Conservation (phyloP, 2,329 filamentous ascomycete species). For the Allantophomopsis cytisporea region DNA sequence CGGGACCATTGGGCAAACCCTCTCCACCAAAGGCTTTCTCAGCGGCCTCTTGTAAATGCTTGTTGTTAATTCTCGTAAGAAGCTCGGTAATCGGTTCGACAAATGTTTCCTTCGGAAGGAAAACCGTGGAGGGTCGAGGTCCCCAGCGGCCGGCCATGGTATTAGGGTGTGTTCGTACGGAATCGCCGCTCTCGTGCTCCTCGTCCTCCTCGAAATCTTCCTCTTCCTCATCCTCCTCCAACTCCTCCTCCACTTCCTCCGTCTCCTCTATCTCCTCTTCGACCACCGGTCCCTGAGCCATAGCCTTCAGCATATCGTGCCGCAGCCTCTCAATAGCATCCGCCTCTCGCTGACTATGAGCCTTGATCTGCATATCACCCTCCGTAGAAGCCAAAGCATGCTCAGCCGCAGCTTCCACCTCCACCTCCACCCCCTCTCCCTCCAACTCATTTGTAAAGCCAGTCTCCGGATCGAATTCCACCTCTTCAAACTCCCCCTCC, state of each 20-base stretch:
- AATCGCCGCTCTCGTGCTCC: constrained; percentile 17
- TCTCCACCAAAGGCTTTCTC: constrained; percentile 64
- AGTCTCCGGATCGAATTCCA: constrained; percentile 24
- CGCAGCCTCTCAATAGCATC: constrained; percentile 16
- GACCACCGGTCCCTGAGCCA: constrained; percentile 11
- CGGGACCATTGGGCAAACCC: constrained; percentile 63
- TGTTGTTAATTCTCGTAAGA: constrained; percentile 52
- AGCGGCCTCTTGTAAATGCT: constrained; percentile 62
- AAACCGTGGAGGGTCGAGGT: constrained; percentile 59
- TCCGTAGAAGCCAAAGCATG: constrained; percentile 16
- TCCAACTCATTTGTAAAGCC: constrained; percentile 18
- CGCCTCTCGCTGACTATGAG: constrained; percentile 16
- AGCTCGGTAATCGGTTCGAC: constrained; percentile 57
- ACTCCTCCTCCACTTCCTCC: constrained; percentile 13
- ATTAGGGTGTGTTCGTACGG: constrained; percentile 55
- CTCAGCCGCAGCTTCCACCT: constrained; percentile 8
- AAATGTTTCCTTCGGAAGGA: constrained; percentile 58
- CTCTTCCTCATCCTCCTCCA: constrained; percentile 11
- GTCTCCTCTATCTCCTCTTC: constrained; percentile 9
- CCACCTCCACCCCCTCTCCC: constrained; percentile 17
- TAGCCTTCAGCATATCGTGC: constrained; percentile 16
- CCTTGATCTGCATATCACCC: constrained; percentile 14
- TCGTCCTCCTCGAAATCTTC: constrained; percentile 11
- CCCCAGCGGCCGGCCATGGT: constrained; percentile 63
- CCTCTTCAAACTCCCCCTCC: constrained; percentile 46